Evolutionary conservation across 495 filamentous ascomycete genomes (phyloP).

Genomic region (Lentithecium fluviatile): DNA sequence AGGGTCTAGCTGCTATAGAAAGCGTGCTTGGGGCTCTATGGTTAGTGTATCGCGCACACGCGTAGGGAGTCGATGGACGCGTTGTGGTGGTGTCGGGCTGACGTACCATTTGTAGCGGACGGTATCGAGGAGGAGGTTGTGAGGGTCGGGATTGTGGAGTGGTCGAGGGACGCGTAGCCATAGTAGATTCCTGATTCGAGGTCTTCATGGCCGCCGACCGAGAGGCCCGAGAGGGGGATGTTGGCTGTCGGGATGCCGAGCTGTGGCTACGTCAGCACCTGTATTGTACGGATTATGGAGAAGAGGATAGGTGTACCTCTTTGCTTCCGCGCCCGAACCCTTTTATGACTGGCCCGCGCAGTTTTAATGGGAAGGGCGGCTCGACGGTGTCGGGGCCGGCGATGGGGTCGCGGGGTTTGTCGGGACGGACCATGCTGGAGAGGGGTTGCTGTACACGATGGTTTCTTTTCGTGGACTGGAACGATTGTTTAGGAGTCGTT

Average conservation of each 20-base stretch:
- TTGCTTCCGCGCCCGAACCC: conserved; percentile 93
- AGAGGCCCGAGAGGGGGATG: conserved; percentile 74
- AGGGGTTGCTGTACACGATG: not conserved
- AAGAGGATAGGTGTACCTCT: conserved; percentile 54
- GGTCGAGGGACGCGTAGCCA: conserved; percentile 70
- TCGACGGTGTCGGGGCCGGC: conserved; percentile 67
- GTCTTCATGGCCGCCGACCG: conserved; percentile 65
- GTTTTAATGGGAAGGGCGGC: conserved; percentile 74
- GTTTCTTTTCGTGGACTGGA: not conserved
- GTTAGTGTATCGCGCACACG: too few relatives aligned
- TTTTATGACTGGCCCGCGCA: conserved; percentile 81
- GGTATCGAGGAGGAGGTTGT: conserved; percentile 6
- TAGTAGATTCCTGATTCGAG: conserved; percentile 84
- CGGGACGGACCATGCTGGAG: conserved; percentile 10
- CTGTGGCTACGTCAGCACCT: conserved; percentile 41
- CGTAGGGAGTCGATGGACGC: too few relatives aligned
- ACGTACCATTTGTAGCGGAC: conserved; percentile 7
- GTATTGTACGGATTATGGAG: conserved; percentile 2
- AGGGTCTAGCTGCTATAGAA: too few relatives aligned
- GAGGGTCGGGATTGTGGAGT: conserved; percentile 18
- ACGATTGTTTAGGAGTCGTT: too few relatives aligned
- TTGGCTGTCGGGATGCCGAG: conserved; percentile 97
- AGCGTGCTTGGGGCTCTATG: too few relatives aligned
- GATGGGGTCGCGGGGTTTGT: conserved; percentile 41
- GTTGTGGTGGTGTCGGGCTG: not conserved